These are phyloP conservation scores for Fusarium sp. DNA, from an alignment of 2,329 filamentous ascomycete genomes.

Conservation along the genomic window DNA sequence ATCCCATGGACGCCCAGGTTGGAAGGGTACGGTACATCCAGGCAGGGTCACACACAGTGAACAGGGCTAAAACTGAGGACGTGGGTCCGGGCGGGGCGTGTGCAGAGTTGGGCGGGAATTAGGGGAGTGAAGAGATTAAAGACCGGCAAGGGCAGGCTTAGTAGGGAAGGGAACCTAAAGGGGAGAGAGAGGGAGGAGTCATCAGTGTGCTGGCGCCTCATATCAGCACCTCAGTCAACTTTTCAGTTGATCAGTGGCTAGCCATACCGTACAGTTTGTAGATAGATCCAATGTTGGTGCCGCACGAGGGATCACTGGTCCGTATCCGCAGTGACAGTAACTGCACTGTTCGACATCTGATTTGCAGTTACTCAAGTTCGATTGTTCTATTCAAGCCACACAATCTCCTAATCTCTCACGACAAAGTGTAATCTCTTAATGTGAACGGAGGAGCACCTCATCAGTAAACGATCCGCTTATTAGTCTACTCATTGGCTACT, in stretches of 20 bases:
- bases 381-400: neutral
- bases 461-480: slow-evolving; percentile 20
- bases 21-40: neutral
- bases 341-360: neutral
- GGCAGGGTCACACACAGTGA: slow-evolving; percentile 23
- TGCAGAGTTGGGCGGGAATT: slow-evolving; percentile 32
- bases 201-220: neutral
- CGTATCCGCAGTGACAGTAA: neutral
- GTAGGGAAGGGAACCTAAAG: slow-evolving; percentile 1
- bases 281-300: neutral
- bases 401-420: neutral
- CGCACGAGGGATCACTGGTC: neutral
- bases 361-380: neutral
- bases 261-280: neutral
- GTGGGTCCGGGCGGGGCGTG: slow-evolving; percentile 31
- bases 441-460: neutral
- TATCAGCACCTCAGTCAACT: neutral
- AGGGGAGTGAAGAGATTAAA: slow-evolving; percentile 36
- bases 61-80: slow-evolving; percentile 19
- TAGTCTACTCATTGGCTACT: slow-evolving; percentile 22
- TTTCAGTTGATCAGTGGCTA: neutral
- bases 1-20: neutral
- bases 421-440: neutral
- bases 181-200: neutral
- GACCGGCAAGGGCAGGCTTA: neutral